phyloP scores from a whole-genome alignment of 805 yeast genomes.

The Saccharomycopsis capsularis region DNA sequence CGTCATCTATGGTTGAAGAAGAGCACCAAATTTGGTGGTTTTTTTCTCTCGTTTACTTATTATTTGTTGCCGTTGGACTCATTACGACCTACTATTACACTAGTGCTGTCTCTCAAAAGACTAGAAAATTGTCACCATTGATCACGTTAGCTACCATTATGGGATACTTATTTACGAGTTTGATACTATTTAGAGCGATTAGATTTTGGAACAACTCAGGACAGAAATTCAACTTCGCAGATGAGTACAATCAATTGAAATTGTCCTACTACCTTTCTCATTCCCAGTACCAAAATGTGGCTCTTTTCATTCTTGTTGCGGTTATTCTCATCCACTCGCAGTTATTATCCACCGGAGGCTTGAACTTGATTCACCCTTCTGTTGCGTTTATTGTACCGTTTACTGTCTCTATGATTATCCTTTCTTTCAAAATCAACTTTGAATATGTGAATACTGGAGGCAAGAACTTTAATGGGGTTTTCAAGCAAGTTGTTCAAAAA shows the following conservation, averaged over 20 bases:
- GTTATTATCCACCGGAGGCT: slow-evolving; percentile 28
- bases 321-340: slow-evolving; percentile 8
- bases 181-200: slow-evolving; percentile 43
- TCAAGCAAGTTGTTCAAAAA: slow-evolving; percentile 9
- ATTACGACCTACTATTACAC: background rate
- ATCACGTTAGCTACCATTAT: slow-evolving; percentile 2
- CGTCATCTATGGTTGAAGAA: slow-evolving; percentile 88
- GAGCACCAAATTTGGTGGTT: slow-evolving; percentile 98
- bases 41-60: slow-evolving; percentile 36
- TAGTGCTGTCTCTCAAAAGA: background rate
- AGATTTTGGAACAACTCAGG: slow-evolving; percentile 89
- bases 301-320: slow-evolving; percentile 6
- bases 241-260: slow-evolving; percentile 15
- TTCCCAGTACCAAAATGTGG: background rate
- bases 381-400: slow-evolving; percentile 41
- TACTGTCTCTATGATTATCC: slow-evolving; percentile 24
- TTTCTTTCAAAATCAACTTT: slow-evolving; percentile 18
- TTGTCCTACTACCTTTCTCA: slow-evolving; percentile 7
- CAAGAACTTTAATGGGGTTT: slow-evolving; percentile 13
- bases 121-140: background rate
- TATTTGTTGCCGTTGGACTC: slow-evolving; percentile 5
- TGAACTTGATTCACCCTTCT: slow-evolving; percentile 27
- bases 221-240: slow-evolving; percentile 57
- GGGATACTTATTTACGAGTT: slow-evolving; percentile 24
- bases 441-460: slow-evolving; percentile 19